A percentile compares a stretch with the other conserved stretches of the same genome.
These are phyloP conservation scores for Cutaneotrichosporon sp. DNA, from an alignment of 1,284 basidiomycete genomes.

Conservation along the genomic window DNA sequence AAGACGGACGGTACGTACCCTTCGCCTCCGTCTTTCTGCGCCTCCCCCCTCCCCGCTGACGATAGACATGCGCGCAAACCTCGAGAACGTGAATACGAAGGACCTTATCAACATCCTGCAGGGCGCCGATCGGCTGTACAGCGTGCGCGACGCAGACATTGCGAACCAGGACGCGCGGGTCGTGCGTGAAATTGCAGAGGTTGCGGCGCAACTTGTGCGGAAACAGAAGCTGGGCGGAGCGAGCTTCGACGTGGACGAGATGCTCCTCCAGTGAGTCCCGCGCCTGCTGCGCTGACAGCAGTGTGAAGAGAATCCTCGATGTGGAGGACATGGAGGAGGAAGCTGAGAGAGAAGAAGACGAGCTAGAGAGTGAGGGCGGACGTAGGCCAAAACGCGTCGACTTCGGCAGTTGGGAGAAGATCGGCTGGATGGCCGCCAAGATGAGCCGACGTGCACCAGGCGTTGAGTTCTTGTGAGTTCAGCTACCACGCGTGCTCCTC, in stretches of 20 bases:
- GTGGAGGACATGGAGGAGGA: constrained; percentile 30
- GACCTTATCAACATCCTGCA: constrained; percentile 21
- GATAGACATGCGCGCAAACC: constrained; percentile 31
- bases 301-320: constrained; percentile 34
- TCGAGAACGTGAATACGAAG: constrained; percentile 25
- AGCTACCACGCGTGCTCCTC: rapidly evolving
- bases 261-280: constrained; percentile 38
- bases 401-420: constrained; percentile 41
- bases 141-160: constrained; percentile 31
- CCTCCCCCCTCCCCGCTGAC: neutral
- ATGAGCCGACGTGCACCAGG: constrained; percentile 42
- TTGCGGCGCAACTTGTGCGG: constrained; percentile 33
- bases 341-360: constrained; percentile 29
- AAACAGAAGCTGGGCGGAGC: constrained; percentile 45
- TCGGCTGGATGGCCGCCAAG: constrained; percentile 48
- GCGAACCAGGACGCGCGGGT: constrained; percentile 38
- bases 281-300: constrained; percentile 6
- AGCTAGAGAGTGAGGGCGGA: constrained; percentile 16
- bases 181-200: constrained; percentile 29
- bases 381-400: constrained; percentile 12
- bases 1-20: constrained; percentile 30
- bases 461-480: constrained; percentile 50
- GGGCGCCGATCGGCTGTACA: constrained; percentile 17
- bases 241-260: constrained; percentile 51
- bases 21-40: no score